Evolutionary conservation across 192 early-diverging fungal genomes (phyloP).

Genomic region (Spizellomyces sp.): DNA sequence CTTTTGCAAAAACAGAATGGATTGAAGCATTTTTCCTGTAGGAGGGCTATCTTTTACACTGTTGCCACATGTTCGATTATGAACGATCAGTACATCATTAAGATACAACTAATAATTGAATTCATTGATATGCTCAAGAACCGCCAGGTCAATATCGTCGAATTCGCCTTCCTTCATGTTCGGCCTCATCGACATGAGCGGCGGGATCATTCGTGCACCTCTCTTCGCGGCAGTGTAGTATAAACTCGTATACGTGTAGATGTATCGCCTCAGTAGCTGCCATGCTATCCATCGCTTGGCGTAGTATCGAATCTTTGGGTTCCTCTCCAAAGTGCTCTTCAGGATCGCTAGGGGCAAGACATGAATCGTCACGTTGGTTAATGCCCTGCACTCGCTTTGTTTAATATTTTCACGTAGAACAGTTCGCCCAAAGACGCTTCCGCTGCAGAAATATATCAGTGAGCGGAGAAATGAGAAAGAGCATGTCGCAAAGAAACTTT

Average conservation of each 20-base stretch:
- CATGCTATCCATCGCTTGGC: conserved; percentile 56
- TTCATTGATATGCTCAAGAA: conserved; percentile 52
- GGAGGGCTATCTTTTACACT: too few species aligned
- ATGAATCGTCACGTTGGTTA: conserved; percentile 45
- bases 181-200: conserved; percentile 43
- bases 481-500: background rate
- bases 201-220: conserved; percentile 46
- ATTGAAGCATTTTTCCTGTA: too few species aligned
- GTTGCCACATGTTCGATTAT: too few species aligned
- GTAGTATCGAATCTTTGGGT: conserved; percentile 56
- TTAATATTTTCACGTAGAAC: conserved; percentile 47
- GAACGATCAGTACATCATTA: too few species aligned
- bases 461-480: background rate
- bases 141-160: conserved; percentile 54
- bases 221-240: conserved; percentile 52
- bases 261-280: conserved; percentile 48
- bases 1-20: too few species aligned
- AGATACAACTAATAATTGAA: conserved; percentile 33
- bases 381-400: conserved; percentile 47
- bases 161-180: conserved; percentile 46
- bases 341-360: conserved; percentile 35
- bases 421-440: conserved; percentile 48
- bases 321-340: conserved; percentile 31
- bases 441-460: conserved; percentile 25
- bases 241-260: conserved; percentile 44